These are phyloP conservation scores for Podaxis sp. DNA, from an alignment of 768 basidiomycete species.

Conservation along the genomic window DNA sequence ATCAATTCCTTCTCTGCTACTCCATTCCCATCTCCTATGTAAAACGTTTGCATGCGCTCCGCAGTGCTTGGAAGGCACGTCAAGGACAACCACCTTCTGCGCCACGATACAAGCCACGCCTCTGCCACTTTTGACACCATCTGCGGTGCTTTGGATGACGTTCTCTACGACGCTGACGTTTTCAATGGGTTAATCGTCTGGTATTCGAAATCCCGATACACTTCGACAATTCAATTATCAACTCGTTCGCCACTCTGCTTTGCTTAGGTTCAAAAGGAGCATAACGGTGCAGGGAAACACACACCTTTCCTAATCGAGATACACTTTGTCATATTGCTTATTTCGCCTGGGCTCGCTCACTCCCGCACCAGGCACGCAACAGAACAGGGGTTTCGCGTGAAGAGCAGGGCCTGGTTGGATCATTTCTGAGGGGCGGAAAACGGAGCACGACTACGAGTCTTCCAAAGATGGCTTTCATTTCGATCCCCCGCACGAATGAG, in stretches of 20 bases:
- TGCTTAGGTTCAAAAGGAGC: slow-evolving; percentile 43
- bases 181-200: slow-evolving; percentile 94
- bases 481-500: slow-evolving; percentile 44
- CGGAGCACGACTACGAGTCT: slow-evolving; percentile 92
- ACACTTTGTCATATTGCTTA: slow-evolving; percentile 86
- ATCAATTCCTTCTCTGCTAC: background rate
- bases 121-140: slow-evolving; percentile 63
- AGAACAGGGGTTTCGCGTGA: slow-evolving; percentile 82
- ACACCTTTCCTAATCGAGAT: slow-evolving; percentile 86
- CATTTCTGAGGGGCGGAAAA: slow-evolving; percentile 64
- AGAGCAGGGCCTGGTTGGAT: slow-evolving; percentile 67
- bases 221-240: slow-evolving; percentile 95
- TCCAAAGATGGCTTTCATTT: slow-evolving; percentile 99
- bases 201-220: slow-evolving; percentile 77
- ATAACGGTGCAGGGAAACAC: slow-evolving; percentile 24
- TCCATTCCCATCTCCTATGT: slow-evolving; percentile 52
- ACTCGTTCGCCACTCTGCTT: slow-evolving; percentile 82
- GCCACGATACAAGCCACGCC: slow-evolving; percentile 20
- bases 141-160: slow-evolving; percentile 86
- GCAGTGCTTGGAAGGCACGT: slow-evolving; percentile 53
- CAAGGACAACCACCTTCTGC: slow-evolving; percentile 70
- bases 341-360: slow-evolving; percentile 41
- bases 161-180: slow-evolving; percentile 81
- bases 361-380: slow-evolving; percentile 79
- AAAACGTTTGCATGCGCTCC: slow-evolving; percentile 55